Percentiles rank a stretch among this genome's conserved stretches.
phyloP scores from a whole-genome alignment of 2,329 filamentous ascomycete species.

The Pseudomassariella vexata region DNA sequence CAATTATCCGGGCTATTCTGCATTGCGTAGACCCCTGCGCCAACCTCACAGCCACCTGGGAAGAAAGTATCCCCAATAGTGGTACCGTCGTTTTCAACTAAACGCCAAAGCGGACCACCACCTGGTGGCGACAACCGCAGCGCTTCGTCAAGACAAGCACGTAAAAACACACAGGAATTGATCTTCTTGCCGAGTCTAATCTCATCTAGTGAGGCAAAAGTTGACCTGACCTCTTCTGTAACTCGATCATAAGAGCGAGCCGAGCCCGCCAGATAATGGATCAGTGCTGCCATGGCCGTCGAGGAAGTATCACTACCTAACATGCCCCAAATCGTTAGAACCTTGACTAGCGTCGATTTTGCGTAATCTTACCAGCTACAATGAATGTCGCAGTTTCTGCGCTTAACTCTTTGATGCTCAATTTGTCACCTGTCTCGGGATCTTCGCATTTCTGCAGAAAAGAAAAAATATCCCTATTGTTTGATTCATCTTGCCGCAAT shows the following conservation, averaged over 20 bases:
- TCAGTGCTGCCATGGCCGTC: constrained; percentile 1
- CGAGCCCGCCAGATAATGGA: constrained; percentile 8
- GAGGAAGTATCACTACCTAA: constrained; percentile 8
- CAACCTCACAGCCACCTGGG: constrained; percentile 8
- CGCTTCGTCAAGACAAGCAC: constrained; percentile 10
- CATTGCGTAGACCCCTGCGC: constrained; percentile 8
- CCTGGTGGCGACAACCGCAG: constrained; percentile 9
- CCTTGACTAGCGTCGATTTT: too few relatives aligned
- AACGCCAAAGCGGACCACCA: constrained; percentile 7
- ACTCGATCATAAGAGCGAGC: constrained; percentile 3
- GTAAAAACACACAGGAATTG: constrained; percentile 7
- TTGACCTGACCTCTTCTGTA: constrained; percentile 8
- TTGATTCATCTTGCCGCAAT: constrained; percentile 2
- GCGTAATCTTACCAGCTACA: too few relatives aligned
- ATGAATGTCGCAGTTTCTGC: constrained; percentile 8
- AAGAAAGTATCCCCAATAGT: constrained; percentile 6
- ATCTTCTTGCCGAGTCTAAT: constrained; percentile 7
- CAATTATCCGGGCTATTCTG: constrained; percentile 8
- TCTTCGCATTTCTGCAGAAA: constrained; percentile 4
- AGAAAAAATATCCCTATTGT: constrained; percentile 6
- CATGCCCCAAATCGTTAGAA: too few relatives aligned
- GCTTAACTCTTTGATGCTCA: constrained; percentile 5
- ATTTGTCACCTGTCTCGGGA: constrained; percentile 7
- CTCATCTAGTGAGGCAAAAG: constrained; percentile 5
- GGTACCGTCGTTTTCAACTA: constrained; percentile 1